phyloP scores from a whole-genome alignment of 495 filamentous ascomycete genomes.

The Trichocladium uniseriatum region DNA sequence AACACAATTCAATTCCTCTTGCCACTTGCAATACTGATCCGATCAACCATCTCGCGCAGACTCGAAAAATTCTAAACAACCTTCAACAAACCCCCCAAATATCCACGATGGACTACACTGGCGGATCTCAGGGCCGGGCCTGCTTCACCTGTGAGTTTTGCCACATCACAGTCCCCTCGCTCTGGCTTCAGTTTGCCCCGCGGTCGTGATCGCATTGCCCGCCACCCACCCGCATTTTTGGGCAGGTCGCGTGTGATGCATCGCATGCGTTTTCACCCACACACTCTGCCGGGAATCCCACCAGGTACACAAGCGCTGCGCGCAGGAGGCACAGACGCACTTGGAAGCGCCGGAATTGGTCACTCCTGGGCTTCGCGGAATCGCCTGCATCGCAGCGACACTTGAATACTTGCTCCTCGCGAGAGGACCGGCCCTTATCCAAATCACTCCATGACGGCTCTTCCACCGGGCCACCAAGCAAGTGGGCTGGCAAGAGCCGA shows the following conservation, averaged over 20 bases:
- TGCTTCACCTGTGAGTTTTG: constrained; percentile 44
- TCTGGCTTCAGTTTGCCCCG: constrained; percentile 19
- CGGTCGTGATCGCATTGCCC: constrained; percentile 9
- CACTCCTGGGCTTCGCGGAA: not conserved
- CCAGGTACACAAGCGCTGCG: not conserved
- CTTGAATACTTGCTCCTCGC: not conserved
- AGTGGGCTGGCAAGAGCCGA: not conserved
- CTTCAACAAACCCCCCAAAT: constrained; percentile 5
- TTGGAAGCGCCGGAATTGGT: not conserved
- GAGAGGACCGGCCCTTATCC: not conserved
- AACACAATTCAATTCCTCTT: constrained; percentile 8
- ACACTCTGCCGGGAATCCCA: not conserved
- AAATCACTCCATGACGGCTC: not conserved
- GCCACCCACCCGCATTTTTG: constrained; percentile 3
- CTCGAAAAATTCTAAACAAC: too few relatives aligned
- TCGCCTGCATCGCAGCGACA: not conserved
- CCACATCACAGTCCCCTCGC: constrained; percentile 15
- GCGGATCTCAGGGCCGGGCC: constrained; percentile 23
- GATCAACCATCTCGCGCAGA: constrained; percentile 12
- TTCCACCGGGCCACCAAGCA: not conserved
- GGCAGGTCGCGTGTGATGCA: constrained; percentile 2
- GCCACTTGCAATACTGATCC: constrained; percentile 16
- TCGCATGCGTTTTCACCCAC: not conserved
- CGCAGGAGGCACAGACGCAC: not conserved
- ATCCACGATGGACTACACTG: constrained; percentile 32